Conservation (phyloP, 306 rosid species). For the Arachis hypogaea region DNA sequence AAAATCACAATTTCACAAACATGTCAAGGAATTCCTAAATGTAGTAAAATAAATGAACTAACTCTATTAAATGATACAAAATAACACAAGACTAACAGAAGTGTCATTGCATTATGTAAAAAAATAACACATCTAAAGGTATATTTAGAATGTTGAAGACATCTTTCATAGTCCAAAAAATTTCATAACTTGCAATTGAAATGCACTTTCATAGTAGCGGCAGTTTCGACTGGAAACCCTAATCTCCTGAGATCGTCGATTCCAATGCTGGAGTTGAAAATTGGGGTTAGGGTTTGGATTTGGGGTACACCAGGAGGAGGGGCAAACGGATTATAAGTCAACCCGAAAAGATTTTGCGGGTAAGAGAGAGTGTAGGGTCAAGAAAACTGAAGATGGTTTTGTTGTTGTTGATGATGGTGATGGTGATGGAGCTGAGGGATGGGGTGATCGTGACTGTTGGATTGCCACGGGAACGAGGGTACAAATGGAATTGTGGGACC, state of each 20-base stretch:
- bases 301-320: conserved; percentile 37
- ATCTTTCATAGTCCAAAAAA: no score
- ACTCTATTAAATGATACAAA: no score
- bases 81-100: no score
- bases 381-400: conserved; percentile 19
- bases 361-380: conserved; percentile 64
- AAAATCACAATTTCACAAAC: no score
- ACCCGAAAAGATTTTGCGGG: conserved; percentile 57
- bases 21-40: no score
- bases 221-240: not conserved
- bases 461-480: conserved; percentile 24
- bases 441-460: conserved; percentile 58
- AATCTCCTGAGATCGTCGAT: conserved; percentile 54
- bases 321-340: conserved; percentile 67
- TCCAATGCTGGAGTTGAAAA: conserved; percentile 32
- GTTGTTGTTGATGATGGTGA: conserved; percentile 6
- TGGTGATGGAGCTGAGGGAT: not conserved
- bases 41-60: no score
- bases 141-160: no score
- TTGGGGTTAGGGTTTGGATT: conserved; percentile 37
- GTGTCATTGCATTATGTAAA: no score
- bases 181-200: no score
- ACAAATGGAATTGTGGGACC: no score
- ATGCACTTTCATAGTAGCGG: no score
- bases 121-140: no score